phyloP scores from a whole-genome alignment of 768 basidiomycete genomes.

The Suillus subalutaceus region DNA sequence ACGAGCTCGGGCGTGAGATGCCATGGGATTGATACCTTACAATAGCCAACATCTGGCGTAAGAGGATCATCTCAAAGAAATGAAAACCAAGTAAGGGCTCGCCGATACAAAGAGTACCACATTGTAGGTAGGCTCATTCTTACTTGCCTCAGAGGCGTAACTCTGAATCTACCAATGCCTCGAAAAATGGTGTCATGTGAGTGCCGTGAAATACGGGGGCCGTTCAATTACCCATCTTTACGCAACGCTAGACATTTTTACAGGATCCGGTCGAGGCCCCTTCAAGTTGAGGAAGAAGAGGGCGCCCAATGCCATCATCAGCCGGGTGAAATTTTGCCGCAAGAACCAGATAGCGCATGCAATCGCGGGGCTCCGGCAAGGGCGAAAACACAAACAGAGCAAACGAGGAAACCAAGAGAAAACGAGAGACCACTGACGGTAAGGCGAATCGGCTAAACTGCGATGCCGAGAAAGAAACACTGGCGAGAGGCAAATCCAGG shows the following conservation, averaged over 20 bases:
- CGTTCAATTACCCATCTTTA: too few relatives aligned
- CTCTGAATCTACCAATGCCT: constrained; percentile 18
- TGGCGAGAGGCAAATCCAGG: background rate
- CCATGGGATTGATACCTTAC: constrained; percentile 13
- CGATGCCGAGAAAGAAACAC: background rate
- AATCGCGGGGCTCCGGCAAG: background rate
- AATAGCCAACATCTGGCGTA: constrained; percentile 20
- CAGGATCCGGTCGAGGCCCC: constrained; percentile 34
- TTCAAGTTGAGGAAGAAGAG: constrained; percentile 16
- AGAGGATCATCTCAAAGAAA: constrained; percentile 23
- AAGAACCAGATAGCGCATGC: background rate
- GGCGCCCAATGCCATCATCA: background rate
- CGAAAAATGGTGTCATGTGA: constrained; percentile 38
- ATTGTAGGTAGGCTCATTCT: constrained; percentile 23
- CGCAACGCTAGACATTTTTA: background rate
- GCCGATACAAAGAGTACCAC: constrained; percentile 36
- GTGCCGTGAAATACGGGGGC: constrained; percentile 9
- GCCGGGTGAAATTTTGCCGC: constrained; percentile 11
- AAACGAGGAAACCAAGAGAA: constrained; percentile 6
- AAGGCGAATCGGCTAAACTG: background rate
- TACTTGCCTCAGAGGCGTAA: background rate
- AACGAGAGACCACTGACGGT: background rate
- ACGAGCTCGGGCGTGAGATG: background rate
- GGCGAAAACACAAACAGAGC: constrained; percentile 12
- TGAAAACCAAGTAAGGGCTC: constrained; percentile 31